These are phyloP conservation scores for Westerdykella sp. DNA, from an alignment of 2,329 filamentous ascomycete genomes.

Conservation along the genomic window DNA sequence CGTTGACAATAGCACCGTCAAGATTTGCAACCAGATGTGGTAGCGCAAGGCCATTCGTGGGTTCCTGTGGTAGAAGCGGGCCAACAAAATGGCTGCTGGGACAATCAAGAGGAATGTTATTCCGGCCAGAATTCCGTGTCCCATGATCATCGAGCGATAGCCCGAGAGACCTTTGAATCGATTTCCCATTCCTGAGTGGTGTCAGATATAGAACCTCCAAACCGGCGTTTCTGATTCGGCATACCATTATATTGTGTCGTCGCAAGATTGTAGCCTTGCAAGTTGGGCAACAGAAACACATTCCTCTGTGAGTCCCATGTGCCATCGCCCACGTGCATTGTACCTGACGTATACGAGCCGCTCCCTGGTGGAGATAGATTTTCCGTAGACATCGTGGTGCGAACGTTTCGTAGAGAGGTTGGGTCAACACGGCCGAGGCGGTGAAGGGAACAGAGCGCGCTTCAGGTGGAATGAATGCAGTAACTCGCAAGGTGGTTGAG, in stretches of 20 bases:
- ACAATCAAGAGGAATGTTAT: conserved; percentile 70
- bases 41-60: conserved; percentile 58
- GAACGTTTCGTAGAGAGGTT: background rate
- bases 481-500: conserved; percentile 3
- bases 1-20: conserved; percentile 61
- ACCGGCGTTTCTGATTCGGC: conserved; percentile 8
- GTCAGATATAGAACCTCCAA: background rate
- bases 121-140: conserved; percentile 65
- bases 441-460: background rate
- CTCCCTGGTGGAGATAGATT: conserved; percentile 63
- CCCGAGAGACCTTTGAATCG: conserved; percentile 63
- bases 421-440: background rate
- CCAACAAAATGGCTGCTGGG: conserved; percentile 66
- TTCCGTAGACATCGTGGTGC: conserved; percentile 20
- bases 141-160: conserved; percentile 65
- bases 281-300: conserved; percentile 70
- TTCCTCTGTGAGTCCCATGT: conserved; percentile 77
- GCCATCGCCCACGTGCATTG: conserved; percentile 72
- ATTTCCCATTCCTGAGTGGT: conserved; percentile 67
- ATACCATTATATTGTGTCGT: conserved; percentile 81
- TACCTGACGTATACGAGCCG: conserved; percentile 66
- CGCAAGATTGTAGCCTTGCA: conserved; percentile 69
- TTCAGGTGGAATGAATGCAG: background rate
- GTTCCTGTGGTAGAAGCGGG: conserved; percentile 61
- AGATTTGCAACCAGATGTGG: conserved; percentile 68